Percentiles rank a stretch among this genome's conserved stretches.
Conservation (phyloP, 164 flowering plant species). For the Umbilicus rupestris region DNA sequence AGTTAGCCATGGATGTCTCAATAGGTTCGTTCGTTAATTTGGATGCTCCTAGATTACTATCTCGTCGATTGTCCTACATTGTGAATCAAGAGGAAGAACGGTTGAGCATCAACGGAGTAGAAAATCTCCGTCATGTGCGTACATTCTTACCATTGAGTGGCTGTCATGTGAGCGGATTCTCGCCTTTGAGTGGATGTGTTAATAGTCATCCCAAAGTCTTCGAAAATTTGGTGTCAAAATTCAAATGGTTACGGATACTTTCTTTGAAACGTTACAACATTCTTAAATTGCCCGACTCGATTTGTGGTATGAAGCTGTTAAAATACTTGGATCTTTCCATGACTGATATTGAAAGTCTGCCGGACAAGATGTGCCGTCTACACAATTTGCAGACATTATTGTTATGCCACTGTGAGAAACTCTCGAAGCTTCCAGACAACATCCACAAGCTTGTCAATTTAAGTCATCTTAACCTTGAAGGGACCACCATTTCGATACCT, state of each 20-base stretch:
- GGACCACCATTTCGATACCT: too few relatives aligned
- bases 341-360: background rate
- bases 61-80: conserved; percentile 18
- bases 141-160: conserved; percentile 17
- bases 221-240: conserved; percentile 12
- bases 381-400: conserved; percentile 13
- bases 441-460: background rate
- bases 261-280: conserved; percentile 10
- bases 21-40: background rate
- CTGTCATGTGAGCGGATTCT: conserved; percentile 18
- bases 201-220: background rate
- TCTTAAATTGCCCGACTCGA: conserved; percentile 8
- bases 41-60: background rate
- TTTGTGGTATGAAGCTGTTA: conserved; percentile 13
- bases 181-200: background rate
- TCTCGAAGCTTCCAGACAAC: background rate
- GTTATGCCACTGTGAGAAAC: background rate
- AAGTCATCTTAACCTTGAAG: too few relatives aligned
- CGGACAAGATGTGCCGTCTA: background rate
- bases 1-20: background rate
- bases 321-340: conserved; percentile 13
- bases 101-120: conserved; percentile 11
- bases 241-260: conserved; percentile 15
- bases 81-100: conserved; percentile 8
- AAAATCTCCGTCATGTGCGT: conserved; percentile 12